Evolutionary conservation across 768 basidiomycete genomes (phyloP).

Genomic region (Russula ochroleuca): DNA sequence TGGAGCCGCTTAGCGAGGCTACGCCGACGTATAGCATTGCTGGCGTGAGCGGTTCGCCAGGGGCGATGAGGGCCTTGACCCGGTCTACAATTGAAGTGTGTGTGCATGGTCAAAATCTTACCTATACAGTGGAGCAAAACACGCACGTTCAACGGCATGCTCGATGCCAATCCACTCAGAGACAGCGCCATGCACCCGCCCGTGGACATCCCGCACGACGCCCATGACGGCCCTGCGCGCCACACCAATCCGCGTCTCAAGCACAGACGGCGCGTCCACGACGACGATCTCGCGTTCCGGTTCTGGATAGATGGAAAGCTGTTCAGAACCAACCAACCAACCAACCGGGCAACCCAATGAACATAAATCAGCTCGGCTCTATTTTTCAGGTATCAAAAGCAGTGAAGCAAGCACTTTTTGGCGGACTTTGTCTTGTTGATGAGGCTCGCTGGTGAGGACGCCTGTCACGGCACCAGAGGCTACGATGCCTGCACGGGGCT

Average conservation of each 20-base stretch:
- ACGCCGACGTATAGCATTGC: slow-evolving; percentile 89
- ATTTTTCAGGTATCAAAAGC: background rate
- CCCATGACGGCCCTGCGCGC: slow-evolving; percentile 57
- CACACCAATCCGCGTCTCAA: slow-evolving; percentile 73
- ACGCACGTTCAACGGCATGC: slow-evolving; percentile 78
- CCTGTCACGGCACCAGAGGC: slow-evolving; percentile 9
- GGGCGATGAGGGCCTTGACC: slow-evolving; percentile 75
- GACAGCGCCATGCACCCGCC: slow-evolving; percentile 66
- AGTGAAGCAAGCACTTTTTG: background rate
- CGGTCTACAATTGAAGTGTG: slow-evolving; percentile 47
- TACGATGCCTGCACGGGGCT: slow-evolving; percentile 14
- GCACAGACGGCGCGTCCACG: slow-evolving; percentile 65
- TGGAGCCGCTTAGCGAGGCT: slow-evolving; percentile 81
- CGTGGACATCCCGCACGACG: slow-evolving; percentile 53
- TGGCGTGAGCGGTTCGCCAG: slow-evolving; percentile 79
- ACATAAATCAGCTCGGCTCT: background rate
- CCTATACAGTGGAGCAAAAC: background rate
- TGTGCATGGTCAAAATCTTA: background rate
- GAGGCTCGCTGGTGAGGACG: slow-evolving; percentile 12
- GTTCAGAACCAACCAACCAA: no score
- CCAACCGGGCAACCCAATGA: background rate
- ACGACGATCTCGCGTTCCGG: slow-evolving; percentile 61
- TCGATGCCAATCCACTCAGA: slow-evolving; percentile 85
- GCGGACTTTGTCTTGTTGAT: slow-evolving; percentile 17
- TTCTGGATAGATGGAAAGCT: slow-evolving; percentile 83